phyloP scores from a whole-genome alignment of 345 rosid genomes.

The Rhodamnia rubescens region DNA sequence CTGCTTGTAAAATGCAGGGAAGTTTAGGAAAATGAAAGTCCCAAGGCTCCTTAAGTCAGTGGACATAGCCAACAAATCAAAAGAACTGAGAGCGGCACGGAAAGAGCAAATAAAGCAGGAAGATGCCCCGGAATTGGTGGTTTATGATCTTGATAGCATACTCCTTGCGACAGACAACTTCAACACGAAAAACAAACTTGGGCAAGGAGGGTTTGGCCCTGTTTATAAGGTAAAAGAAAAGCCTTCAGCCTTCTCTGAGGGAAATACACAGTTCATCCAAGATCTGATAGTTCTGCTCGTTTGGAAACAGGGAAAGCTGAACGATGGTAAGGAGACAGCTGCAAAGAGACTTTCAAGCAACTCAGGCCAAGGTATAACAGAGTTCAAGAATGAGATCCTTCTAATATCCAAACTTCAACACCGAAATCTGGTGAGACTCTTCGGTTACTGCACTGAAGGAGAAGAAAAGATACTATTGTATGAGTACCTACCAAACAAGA shows the following conservation, averaged over 20 bases:
- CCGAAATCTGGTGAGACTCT: constrained; percentile 44
- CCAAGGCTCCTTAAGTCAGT: neutral
- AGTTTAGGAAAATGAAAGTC: neutral
- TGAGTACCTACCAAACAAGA: constrained; percentile 27
- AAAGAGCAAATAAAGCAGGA: neutral
- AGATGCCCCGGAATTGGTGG: neutral
- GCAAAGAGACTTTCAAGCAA: constrained; percentile 44
- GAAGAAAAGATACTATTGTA: constrained; percentile 49
- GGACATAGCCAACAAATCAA: neutral
- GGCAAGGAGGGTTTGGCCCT: constrained; percentile 6
- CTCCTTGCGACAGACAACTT: neutral
- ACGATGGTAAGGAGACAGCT: constrained; percentile 35
- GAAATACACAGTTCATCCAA: neutral
- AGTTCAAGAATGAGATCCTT: constrained; percentile 47
- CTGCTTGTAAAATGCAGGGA: neutral
- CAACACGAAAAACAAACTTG: neutral
- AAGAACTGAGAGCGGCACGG: neutral
- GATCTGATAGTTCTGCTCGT: constrained; percentile 1
- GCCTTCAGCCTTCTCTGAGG: neutral
- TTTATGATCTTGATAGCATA: neutral
- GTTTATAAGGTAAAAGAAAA: constrained; percentile 2
- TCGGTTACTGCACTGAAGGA: constrained; percentile 45
- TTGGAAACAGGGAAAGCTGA: constrained; percentile 31
- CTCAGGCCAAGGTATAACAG: constrained; percentile 52
- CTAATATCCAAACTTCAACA: constrained; percentile 56